Evolutionary conservation across 169 alveolate genomes (phyloP), one percentile per base, ranked within the genome.

Genomic region (Cryptosporidium xiaoi): DNA sequence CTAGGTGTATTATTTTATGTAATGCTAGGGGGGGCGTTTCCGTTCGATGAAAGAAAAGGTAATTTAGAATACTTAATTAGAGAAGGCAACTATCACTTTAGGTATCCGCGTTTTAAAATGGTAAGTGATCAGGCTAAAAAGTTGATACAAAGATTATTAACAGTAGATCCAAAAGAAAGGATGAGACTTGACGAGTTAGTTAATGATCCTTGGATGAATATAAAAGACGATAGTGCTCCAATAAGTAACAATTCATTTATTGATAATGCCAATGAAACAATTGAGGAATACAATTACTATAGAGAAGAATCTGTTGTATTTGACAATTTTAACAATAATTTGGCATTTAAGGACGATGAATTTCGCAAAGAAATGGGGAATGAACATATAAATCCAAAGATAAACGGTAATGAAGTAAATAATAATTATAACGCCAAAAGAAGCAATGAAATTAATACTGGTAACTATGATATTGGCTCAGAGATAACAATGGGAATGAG

Each of bases 11-110:
- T 83, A 20, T 71, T 83, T 71, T 83, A 65, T n/a, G 90, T 83
- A 65, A 83, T 83, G 90, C 65, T 83, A n/a, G 90, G 90, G 2
- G 83, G 87, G 36, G 87, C 87, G 8, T 77, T 77, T 62, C 87
- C 87, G 10, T 77, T 77, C 58, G 87, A 77, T 46, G 87, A 77
- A 64, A 67, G 90, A 48, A 62, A 62, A 36, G 90, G 90, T 31
- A 50, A 67, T 46, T 50, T 83, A 31, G 90, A 83, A 51, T 44
- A 31, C 24, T 50, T 64, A 58, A 83, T 83, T 66, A 62, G 48
- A 34, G 64, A 66, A 3, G 90, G 90, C 6, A 65, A 66, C 24
- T 83, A 65, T 60, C 90, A 83, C 33, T 83, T 83, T 62, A 66
- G 90, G 44, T 83, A 83, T 62, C 84, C 90, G n/a, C 77, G 84